Percentiles rank a stretch among this genome's conserved stretches.
phyloP scores from a whole-genome alignment of 306 rosid genomes.

The Potentilla sterilis region DNA sequence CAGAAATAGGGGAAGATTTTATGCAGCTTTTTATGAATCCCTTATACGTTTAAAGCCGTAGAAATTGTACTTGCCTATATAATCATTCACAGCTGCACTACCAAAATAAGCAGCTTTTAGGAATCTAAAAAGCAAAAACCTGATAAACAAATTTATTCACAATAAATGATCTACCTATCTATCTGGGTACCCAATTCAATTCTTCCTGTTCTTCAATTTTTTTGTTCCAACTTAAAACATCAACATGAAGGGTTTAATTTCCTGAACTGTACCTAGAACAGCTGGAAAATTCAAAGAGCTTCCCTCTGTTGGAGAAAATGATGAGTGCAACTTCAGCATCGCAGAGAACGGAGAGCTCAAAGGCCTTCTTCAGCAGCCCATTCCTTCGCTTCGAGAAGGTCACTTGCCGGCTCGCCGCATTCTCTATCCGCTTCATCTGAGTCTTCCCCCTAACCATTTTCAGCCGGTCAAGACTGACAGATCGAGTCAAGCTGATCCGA shows the following conservation, averaged over 20 bases:
- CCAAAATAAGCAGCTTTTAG: background rate
- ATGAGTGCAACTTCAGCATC: conserved; percentile 94
- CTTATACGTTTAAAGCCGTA: background rate
- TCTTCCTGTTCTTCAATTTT: background rate
- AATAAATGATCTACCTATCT: background rate
- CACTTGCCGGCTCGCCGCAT: conserved; percentile 85
- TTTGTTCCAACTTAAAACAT: background rate
- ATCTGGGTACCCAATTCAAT: background rate
- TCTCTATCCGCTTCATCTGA: conserved; percentile 88
- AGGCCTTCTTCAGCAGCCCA: conserved; percentile 86
- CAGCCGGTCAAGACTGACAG: background rate
- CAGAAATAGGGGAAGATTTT: background rate
- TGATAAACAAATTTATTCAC: background rate
- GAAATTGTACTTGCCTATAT: background rate
- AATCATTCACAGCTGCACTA: background rate
- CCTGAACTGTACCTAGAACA: conserved; percentile 43
- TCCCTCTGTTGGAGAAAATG: conserved; percentile 80
- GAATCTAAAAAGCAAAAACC: background rate
- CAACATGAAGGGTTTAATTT: background rate
- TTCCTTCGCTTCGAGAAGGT: conserved; percentile 85
- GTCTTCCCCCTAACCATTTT: conserved; percentile 90
- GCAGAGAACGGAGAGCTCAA: conserved; percentile 89
- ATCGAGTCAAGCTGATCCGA: conserved; percentile 6
- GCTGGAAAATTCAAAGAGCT: conserved; percentile 85
- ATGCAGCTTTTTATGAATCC: background rate